Evolutionary conservation across 1,284 basidiomycete genomes (phyloP).

Genomic region (Cerioporus squamosus): DNA sequence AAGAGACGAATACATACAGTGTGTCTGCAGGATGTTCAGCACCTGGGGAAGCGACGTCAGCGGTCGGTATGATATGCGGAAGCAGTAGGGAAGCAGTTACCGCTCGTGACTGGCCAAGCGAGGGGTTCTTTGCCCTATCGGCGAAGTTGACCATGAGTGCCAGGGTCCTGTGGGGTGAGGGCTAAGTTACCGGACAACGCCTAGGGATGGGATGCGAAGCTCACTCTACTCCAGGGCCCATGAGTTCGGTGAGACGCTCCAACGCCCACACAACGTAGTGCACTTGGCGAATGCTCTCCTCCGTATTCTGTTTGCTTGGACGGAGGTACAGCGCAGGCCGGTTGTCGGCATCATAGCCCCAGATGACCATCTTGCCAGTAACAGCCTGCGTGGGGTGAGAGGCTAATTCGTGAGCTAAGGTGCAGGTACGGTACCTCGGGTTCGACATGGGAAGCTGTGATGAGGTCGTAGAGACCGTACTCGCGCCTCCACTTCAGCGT

Average conservation of each 20-base stretch:
- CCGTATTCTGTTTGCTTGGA: conserved; percentile 85
- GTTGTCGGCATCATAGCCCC: conserved; percentile 73
- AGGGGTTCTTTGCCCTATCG: conserved; percentile 79
- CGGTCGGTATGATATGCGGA: background rate
- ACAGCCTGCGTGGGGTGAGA: conserved; percentile 47
- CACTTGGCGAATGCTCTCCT: conserved; percentile 74
- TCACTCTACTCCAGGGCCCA: conserved; percentile 79
- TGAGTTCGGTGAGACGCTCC: conserved; percentile 73
- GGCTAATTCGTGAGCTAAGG: background rate
- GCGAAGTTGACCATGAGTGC: conserved; percentile 84
- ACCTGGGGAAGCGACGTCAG: conserved; percentile 37
- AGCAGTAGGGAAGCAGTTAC: conserved; percentile 63
- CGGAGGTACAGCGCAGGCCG: conserved; percentile 81
- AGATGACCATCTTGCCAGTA: conserved; percentile 76
- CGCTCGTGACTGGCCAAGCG: conserved; percentile 63
- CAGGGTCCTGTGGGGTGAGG: conserved; percentile 50
- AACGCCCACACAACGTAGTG: conserved; percentile 78
- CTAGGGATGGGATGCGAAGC: conserved; percentile 28
- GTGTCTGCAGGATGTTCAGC: conserved; percentile 82
- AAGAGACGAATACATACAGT: conserved; percentile 58
- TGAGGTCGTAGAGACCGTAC: conserved; percentile 64
- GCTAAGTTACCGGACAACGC: background rate
- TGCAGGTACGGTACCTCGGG: conserved; percentile 57
- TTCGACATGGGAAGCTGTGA: conserved; percentile 65
- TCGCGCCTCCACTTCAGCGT: conserved; percentile 79